These are phyloP conservation scores for Spinacia oleracea DNA, from an alignment of 179 eudicot genomes.

Conservation along the genomic window DNA sequence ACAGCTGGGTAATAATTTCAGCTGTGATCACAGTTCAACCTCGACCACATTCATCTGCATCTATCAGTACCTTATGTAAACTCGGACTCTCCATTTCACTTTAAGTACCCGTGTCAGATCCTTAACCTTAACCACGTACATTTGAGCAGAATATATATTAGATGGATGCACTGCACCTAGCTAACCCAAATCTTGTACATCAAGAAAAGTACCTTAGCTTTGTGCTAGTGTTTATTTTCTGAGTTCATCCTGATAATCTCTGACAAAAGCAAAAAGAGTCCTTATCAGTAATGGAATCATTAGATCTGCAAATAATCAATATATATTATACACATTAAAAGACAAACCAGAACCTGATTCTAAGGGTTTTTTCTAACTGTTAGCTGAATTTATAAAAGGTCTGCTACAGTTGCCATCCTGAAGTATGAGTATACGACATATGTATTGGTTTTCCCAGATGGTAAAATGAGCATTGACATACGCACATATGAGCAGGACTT, in stretches of 20 bases:
- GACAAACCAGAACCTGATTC: neutral
- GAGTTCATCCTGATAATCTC: neutral
- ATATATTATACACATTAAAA: neutral
- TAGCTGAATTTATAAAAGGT: neutral
- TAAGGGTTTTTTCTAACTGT: neutral
- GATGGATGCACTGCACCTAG: neutral
- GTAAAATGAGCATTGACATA: neutral
- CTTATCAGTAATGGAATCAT: no score
- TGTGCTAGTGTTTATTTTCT: neutral
- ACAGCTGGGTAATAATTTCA: no score
- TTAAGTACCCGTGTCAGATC: neutral
- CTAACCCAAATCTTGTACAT: neutral
- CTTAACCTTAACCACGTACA: neutral
- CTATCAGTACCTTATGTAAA: neutral
- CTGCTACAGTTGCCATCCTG: neutral
- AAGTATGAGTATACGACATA: no score
- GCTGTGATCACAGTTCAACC: no score
- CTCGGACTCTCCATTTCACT: neutral
- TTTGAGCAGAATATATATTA: neutral
- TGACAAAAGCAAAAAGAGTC: neutral
- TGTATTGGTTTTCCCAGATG: neutral
- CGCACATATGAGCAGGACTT: neutral
- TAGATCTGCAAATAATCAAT: no score
- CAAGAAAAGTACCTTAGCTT: neutral
- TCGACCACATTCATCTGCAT: neutral